These are phyloP conservation scores for Plenodomus tracheiphilus DNA, from an alignment of 2,329 filamentous ascomycete species.

Conservation along the genomic window DNA sequence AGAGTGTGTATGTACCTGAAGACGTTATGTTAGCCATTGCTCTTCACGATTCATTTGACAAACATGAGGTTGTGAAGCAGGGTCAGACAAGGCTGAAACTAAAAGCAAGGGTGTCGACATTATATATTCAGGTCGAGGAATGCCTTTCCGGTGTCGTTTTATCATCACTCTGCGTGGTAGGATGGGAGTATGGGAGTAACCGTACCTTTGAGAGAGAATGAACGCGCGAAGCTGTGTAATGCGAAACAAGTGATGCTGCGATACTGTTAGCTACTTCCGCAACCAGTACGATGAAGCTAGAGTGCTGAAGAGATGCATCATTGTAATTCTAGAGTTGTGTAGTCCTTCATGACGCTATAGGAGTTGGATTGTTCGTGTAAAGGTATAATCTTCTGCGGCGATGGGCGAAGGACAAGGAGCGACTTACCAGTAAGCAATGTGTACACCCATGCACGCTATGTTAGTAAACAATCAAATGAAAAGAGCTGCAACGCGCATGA, in stretches of 20 bases:
- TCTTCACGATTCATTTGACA: conserved; percentile 12
- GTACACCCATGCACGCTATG: conserved; percentile 7
- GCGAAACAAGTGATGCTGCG: conserved; percentile 7
- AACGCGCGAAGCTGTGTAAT: background rate
- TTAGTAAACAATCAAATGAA: conserved; percentile 14
- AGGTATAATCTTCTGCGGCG: conserved; percentile 48
- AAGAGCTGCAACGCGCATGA: conserved; percentile 10
- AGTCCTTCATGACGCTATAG: conserved; percentile 59
- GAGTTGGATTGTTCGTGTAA: conserved; percentile 61
- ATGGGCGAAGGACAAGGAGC: conserved; percentile 4
- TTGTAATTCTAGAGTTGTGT: conserved; percentile 60
- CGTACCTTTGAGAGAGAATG: conserved; percentile 47
- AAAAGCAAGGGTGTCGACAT: conserved; percentile 64
- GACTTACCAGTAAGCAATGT: conserved; percentile 19
- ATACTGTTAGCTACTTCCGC: conserved; percentile 20
- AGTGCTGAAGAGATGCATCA: conserved; percentile 46
- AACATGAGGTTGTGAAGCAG: conserved; percentile 21
- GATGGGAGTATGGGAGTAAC: conserved; percentile 9
- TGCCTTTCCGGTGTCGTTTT: conserved; percentile 66
- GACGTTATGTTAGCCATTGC: conserved; percentile 30
- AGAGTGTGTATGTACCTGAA: conserved; percentile 37
- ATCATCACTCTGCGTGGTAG: conserved; percentile 59
- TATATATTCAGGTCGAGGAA: conserved; percentile 68
- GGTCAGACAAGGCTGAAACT: conserved; percentile 74
- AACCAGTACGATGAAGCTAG: background rate